These are phyloP conservation scores for Trichoderma sp. DNA, from an alignment of 2,329 filamentous ascomycete species.

Conservation along the genomic window DNA sequence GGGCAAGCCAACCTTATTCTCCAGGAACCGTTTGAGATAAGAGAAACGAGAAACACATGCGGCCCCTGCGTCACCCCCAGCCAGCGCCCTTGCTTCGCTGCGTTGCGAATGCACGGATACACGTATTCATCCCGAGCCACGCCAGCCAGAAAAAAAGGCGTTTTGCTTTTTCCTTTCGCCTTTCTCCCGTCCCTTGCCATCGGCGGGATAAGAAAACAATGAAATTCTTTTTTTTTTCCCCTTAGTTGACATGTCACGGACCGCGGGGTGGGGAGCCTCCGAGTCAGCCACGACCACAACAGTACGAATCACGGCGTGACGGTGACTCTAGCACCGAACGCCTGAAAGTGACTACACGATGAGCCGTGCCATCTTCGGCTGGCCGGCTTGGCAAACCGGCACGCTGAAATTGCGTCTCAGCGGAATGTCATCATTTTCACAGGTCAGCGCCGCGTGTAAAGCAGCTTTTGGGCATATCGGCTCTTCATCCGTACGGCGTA, in stretches of 20 bases:
- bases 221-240: background rate
- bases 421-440: background rate
- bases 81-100: background rate
- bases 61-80: background rate
- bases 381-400: background rate
- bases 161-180: background rate
- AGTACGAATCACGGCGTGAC: conserved; percentile 12
- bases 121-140: background rate
- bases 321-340: conserved; percentile 8
- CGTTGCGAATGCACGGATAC: background rate
- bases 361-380: conserved; percentile 8
- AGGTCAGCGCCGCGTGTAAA: background rate
- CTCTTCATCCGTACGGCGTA: background rate
- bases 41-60: background rate
- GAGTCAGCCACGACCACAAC: conserved; percentile 8
- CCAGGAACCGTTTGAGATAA: conserved; percentile 2
- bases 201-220: background rate
- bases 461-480: background rate
- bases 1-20: conserved; percentile 16
- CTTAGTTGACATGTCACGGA: background rate
- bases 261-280: background rate
- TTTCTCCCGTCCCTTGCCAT: background rate
- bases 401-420: conserved; percentile 1
- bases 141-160: background rate
- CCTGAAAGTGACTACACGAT: background rate